phyloP scores from a whole-genome alignment of 139 green algal genomes.

The Chlamydomonas asymmetrica region DNA sequence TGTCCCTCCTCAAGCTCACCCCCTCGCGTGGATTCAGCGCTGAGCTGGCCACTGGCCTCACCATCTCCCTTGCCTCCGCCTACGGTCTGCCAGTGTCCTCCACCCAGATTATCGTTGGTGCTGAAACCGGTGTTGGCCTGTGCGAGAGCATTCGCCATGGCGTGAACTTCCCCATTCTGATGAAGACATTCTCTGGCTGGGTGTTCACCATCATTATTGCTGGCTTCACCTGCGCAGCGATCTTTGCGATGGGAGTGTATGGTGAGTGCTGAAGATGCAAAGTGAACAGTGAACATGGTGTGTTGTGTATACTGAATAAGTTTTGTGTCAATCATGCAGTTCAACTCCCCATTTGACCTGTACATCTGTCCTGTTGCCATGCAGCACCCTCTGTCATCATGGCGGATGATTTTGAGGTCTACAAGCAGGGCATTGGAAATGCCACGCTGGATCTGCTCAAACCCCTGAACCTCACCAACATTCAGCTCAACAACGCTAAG shows the following conservation, averaged over 20 bases:
- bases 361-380: too few species aligned
- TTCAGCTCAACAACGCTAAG: too few species aligned
- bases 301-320: too few species aligned
- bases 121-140: slow-evolving; percentile 41
- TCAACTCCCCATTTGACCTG: too few species aligned
- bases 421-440: slow-evolving; percentile 7
- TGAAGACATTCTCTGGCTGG: slow-evolving; percentile 33
- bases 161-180: slow-evolving; percentile 35
- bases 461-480: too few species aligned
- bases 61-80: slow-evolving; percentile 39
- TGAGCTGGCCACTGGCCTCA: slow-evolving; percentile 41
- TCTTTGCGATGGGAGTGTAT: slow-evolving; percentile 28
- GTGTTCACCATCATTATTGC: slow-evolving; percentile 37
- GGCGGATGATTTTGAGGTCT: slow-evolving; percentile 13
- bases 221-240: slow-evolving; percentile 15
- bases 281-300: too few species aligned
- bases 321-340: too few species aligned
- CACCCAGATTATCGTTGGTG: slow-evolving; percentile 39
- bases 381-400: too few species aligned
- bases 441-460: too few species aligned
- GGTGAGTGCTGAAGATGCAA: too few species aligned
- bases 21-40: slow-evolving; percentile 30
- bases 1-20: slow-evolving; percentile 19
- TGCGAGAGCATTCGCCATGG: slow-evolving; percentile 14
- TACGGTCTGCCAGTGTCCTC: slow-evolving; percentile 36